These are phyloP conservation scores for Cystobasidiopsis lactophilus DNA, from an alignment of 768 basidiomycete species.

Conservation along the genomic window DNA sequence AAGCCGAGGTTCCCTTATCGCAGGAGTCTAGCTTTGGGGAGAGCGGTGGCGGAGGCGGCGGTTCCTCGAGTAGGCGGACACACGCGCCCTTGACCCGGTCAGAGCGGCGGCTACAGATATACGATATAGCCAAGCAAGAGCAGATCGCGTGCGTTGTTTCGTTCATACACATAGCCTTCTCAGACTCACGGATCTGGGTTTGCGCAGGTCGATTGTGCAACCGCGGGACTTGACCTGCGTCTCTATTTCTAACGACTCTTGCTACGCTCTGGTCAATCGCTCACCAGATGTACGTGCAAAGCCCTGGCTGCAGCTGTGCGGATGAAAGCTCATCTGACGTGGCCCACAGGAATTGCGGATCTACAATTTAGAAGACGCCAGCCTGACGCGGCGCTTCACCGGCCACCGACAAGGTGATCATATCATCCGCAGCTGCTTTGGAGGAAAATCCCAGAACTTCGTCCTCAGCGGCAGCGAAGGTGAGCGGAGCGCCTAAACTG, in stretches of 20 bases:
- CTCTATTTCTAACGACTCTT: slow-evolving; percentile 67
- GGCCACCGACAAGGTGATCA: slow-evolving; percentile 67
- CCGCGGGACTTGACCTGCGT: slow-evolving; percentile 65
- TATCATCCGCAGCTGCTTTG: slow-evolving; percentile 83
- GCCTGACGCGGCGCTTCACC: slow-evolving; percentile 53
- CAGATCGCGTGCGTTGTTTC: slow-evolving; percentile 38
- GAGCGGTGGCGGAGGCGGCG: slow-evolving; percentile 9
- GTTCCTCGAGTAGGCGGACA: slow-evolving; percentile 1
- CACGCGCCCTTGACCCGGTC: slow-evolving; percentile 11
- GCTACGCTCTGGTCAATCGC: slow-evolving; percentile 65
- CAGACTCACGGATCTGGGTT: slow-evolving; percentile 42
- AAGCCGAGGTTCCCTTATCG: slow-evolving; percentile 18
- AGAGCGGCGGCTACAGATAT: slow-evolving; percentile 44
- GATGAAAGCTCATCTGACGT: slow-evolving; percentile 10
- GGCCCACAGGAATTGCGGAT: slow-evolving; percentile 78
- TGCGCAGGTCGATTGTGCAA: slow-evolving; percentile 14
- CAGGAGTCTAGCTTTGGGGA: slow-evolving; percentile 15
- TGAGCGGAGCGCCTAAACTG: slow-evolving; percentile 24
- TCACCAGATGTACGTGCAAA: slow-evolving; percentile 71
- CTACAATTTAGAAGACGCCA: slow-evolving; percentile 50
- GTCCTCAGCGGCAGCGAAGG: slow-evolving; percentile 91
- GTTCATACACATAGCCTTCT: slow-evolving; percentile 9
- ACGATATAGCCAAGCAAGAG: slow-evolving; percentile 46
- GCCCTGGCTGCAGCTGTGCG: slow-evolving; percentile 21
- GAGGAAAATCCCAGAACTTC: slow-evolving; percentile 67